A percentile compares a stretch with the other conserved stretches of the same genome.
Conservation (phyloP, 225 moss, liverwort and hornwort genomes). For the Asterella californica region DNA sequence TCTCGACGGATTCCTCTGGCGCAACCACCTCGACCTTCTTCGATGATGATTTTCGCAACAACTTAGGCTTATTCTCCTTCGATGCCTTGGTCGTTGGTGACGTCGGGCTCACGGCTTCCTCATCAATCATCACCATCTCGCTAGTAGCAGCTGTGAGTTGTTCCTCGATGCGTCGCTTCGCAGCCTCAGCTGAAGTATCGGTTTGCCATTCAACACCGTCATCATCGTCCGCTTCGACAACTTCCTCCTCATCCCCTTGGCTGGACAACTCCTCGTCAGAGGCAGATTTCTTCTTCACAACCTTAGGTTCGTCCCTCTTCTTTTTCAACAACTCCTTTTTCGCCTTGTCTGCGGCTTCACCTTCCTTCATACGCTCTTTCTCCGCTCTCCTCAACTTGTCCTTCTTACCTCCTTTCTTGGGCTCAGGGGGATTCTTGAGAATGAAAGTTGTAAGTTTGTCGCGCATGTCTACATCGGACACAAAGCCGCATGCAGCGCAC, state of each 20-base stretch:
- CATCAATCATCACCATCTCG: slow-evolving; percentile 91
- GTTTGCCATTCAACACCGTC: slow-evolving; percentile 91
- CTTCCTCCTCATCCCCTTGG: slow-evolving; percentile 78
- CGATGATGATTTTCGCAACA: slow-evolving; percentile 61
- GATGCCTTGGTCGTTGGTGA: slow-evolving; percentile 60
- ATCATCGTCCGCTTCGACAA: slow-evolving; percentile 53
- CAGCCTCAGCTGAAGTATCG: slow-evolving; percentile 92
- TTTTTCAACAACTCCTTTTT: slow-evolving; percentile 85
- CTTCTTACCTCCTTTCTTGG: slow-evolving; percentile 95
- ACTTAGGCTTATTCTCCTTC: slow-evolving; percentile 56
- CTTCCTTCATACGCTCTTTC: slow-evolving; percentile 92
- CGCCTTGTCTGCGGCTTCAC: slow-evolving; percentile 80
- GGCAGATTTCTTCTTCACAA: slow-evolving; percentile 61
- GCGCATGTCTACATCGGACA: slow-evolving; percentile 98
- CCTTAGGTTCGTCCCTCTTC: slow-evolving; percentile 42
- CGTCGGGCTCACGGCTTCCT: slow-evolving; percentile 42
- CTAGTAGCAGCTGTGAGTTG: slow-evolving; percentile 89
- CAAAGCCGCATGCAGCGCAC: slow-evolving; percentile 88
- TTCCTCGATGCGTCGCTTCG: slow-evolving; percentile 81
- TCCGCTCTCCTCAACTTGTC: slow-evolving; percentile 84
- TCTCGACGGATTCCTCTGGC: slow-evolving; percentile 42
- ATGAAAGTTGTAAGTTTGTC: slow-evolving; percentile 99
- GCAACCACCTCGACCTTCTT: slow-evolving; percentile 60
- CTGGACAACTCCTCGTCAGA: slow-evolving; percentile 84
- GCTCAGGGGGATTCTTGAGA: slow-evolving; percentile 91